Percentiles rank a stretch among this genome's conserved stretches.
These are phyloP conservation scores for Microbotryum scabiosae DNA, from an alignment of 1,284 basidiomycete species.

Conservation along the genomic window DNA sequence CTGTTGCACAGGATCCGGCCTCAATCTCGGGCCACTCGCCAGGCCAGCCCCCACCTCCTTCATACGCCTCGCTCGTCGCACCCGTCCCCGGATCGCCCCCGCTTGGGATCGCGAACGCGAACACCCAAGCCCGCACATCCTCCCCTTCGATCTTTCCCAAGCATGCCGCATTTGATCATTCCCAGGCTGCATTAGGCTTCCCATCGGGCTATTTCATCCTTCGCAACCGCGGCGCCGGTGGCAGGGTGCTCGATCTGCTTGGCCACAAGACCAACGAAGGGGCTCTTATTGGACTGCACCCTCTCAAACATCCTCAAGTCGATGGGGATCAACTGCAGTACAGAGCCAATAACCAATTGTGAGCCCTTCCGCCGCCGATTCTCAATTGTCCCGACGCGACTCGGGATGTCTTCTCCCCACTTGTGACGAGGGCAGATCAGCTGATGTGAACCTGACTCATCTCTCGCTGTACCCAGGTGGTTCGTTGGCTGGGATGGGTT, in stretches of 20 bases:
- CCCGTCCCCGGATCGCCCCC: no score
- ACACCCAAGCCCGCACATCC: no score
- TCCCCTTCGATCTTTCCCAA: no score
- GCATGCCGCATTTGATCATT: slow-evolving; percentile 12
- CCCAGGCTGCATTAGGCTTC: slow-evolving; percentile 2
- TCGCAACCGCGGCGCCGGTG: slow-evolving; percentile 15
- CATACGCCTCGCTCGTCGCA: no score
- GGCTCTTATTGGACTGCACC: slow-evolving; percentile 20
- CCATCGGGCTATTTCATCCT: slow-evolving; percentile 27
- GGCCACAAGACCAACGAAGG: slow-evolving; percentile 13
- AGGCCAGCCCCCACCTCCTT: no score
- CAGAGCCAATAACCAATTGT: slow-evolving; percentile 2
- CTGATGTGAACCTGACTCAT: neutral
- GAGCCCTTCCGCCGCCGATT: neutral
- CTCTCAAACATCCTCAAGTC: slow-evolving; percentile 22
- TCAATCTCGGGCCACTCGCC: no score
- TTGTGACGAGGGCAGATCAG: slow-evolving; percentile 11
- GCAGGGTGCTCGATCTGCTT: slow-evolving; percentile 21
- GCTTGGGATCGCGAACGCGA: no score
- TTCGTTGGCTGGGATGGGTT: slow-evolving; percentile 23
- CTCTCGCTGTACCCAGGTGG: neutral
- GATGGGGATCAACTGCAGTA: neutral
- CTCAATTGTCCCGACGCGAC: neutral
- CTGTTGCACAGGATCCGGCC: no score
- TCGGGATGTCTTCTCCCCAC: slow-evolving; percentile 1